Evolutionary conservation across 768 basidiomycete species (phyloP), one percentile per base, ranked within the genome.

Genomic region (Phylloporus rhodoxanthus): DNA sequence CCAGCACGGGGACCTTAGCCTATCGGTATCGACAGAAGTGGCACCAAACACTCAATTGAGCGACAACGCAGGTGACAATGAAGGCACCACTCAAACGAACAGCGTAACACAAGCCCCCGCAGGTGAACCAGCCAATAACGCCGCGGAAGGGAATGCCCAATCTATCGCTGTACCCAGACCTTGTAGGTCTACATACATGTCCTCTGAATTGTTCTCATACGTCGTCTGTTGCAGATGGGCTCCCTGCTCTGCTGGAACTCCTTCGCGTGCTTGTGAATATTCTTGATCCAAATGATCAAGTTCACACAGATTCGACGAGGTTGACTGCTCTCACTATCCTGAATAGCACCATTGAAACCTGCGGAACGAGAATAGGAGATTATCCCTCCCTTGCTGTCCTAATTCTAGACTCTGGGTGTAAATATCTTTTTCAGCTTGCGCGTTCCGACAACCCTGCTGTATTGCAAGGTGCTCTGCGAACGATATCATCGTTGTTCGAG

Each of bases 241-340:
- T 97, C 29, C 91, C 93, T 3, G 93, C 96, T 11, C 84, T 96
- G 36, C 72, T 92, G 15, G 95, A 97, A 64, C 82, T 99, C 6
- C 75, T 98, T 30, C 85, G 94, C 2, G 96, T 98, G 29, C 80
- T 99, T 48, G 84, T 97, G 62, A 92, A 95, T 58, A 89, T 99
- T 34, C 76, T 99, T 43, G 92, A 98, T 67, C 96, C 96, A 17
- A 87, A 81, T 57, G 92, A 95, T 63, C 88, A 91, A 56, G 82
- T 92, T 46, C 95, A 98, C 64, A 97, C 96, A 3, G 96, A 98
- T 65, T 91, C 93, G 4, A 96, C 94, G 46, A 84, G 96, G 13
- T 75, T 95, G 8, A 85, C 87, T 47, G 90, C 94, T 1, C 78
- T 99, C 20, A 78, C 86, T 1, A 86, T 94, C 48, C 76, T 99